Conservation (phyloP, 1,284 basidiomycete species). For the Agaricales sp. region DNA sequence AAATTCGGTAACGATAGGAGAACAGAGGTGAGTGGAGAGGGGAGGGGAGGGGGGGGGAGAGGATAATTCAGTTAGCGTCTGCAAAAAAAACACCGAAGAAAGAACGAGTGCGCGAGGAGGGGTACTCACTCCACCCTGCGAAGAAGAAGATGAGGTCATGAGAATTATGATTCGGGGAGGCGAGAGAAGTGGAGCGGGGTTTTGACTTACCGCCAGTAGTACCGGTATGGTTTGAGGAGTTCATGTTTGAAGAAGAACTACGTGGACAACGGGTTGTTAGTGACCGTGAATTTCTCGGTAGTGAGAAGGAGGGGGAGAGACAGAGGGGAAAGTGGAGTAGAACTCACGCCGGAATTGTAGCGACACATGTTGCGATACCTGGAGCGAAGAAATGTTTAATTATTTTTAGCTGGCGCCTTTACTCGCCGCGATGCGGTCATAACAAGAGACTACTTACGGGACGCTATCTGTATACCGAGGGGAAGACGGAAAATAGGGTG, state of each 20-base stretch:
- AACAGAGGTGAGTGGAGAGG: too few species aligned
- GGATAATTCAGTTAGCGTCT: too few species aligned
- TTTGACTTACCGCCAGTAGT: slow-evolving; percentile 57
- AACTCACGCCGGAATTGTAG: slow-evolving; percentile 14
- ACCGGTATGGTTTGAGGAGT: slow-evolving; percentile 36
- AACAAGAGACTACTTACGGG: slow-evolving; percentile 2
- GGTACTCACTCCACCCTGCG: not conserved
- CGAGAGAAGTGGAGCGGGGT: not conserved
- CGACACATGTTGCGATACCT: slow-evolving; percentile 17
- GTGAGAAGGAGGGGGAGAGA: slow-evolving; percentile 9
- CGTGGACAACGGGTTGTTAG: too few species aligned
- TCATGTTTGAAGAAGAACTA: slow-evolving; percentile 45
- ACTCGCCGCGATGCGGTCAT: too few species aligned
- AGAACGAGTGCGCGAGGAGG: too few species aligned
- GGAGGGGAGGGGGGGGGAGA: too few species aligned
- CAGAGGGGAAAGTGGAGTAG: not conserved
- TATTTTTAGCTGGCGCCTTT: too few species aligned
- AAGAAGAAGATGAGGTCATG: not conserved
- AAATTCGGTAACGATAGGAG: too few species aligned
- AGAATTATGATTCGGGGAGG: too few species aligned
- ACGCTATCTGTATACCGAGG: slow-evolving; percentile 14
- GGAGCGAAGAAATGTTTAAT: too few species aligned
- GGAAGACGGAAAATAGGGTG: too few species aligned
- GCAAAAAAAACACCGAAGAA: not conserved
- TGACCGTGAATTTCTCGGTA: not conserved